Base-by-base conservation (phyloP, 257 asterid species). In the Avicennia marina region DNA sequence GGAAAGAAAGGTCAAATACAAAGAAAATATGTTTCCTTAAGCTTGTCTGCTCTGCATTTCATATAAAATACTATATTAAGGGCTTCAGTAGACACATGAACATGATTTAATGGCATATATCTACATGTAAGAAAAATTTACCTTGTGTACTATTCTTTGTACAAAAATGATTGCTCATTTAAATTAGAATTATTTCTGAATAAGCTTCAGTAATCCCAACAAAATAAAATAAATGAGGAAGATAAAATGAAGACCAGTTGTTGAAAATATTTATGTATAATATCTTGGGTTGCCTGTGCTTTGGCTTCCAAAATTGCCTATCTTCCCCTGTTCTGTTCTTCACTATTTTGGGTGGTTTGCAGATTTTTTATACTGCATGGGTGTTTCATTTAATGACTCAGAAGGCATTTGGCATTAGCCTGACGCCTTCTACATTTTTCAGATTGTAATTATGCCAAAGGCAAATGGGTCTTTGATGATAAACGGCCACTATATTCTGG, bases 401-500 rank as follows among this genome's bases (percentile, higher is more conserved):
- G 13, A 36, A 32, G 31, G 17, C 15, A 3, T 2, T 38, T 63
- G 41, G 25, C 19, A 43, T 31, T 56, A 29, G 18, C 41, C 65
- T 27, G 21, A 67, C 29, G 4, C 50, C n/a, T 66, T 33, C 2
- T 42, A 4, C 53, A 51, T 52, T 56, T 80, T 76, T 38, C 84
- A 93, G 99, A 66, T 27, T 86, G 89, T 56, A 81, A 80, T 53
- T 78, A 76, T 72, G 90, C 76, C 69, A 79, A 72, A 78, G 96
- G 98, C 53, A 82, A 80, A 75, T 90, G 98, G 98, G 72, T 80
- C 38, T 38, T 74, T 15, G 95, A 90, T 49, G 80, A 85, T 52
- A 69, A 45, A 58, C 72, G 79, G 53, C 96, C 95, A 27, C 59
- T 90, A 29, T 90, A 90, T 81, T 87, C 96, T 56, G 98, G 98